Conservation (phyloP, 73 alveolate genomes). For the Paraurostyla sp. region DNA sequence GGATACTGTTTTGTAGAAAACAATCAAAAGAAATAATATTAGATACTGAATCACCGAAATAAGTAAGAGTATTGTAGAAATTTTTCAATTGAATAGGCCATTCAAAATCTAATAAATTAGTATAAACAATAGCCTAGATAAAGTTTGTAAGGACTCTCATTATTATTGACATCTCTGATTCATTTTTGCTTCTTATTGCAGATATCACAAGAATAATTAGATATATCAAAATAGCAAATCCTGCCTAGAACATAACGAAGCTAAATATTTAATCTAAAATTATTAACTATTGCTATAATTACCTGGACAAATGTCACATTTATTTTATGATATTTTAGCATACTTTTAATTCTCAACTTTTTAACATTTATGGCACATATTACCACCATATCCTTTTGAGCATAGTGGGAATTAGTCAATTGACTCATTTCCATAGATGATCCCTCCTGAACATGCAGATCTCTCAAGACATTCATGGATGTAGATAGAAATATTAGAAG, state of each 20-base stretch:
- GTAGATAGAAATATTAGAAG: neutral
- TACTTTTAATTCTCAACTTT: neutral
- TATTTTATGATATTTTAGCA: neutral
- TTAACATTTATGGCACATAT: neutral
- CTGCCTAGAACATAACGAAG: neutral
- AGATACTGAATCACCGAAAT: constrained; percentile 26
- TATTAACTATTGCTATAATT: no score
- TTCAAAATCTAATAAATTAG: neutral
- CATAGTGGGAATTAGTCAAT: neutral
- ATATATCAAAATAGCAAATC: neutral
- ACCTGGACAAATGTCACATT: neutral
- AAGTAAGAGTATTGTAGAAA: neutral
- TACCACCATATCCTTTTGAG: constrained; percentile 8
- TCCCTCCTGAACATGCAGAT: constrained; percentile 1
- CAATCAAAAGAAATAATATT: constrained; percentile 9
- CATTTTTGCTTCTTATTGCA: neutral
- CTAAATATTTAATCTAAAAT: neutral
- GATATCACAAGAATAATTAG: neutral
- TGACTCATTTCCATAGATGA: neutral
- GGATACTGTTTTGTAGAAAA: neutral
- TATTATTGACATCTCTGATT: neutral
- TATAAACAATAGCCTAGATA: neutral
- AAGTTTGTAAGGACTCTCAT: neutral
- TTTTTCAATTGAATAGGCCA: neutral
- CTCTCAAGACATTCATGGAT: neutral